phyloP scores from a whole-genome alignment of 1,284 basidiomycete genomes.

The Ganoderma leucocontextum region DNA sequence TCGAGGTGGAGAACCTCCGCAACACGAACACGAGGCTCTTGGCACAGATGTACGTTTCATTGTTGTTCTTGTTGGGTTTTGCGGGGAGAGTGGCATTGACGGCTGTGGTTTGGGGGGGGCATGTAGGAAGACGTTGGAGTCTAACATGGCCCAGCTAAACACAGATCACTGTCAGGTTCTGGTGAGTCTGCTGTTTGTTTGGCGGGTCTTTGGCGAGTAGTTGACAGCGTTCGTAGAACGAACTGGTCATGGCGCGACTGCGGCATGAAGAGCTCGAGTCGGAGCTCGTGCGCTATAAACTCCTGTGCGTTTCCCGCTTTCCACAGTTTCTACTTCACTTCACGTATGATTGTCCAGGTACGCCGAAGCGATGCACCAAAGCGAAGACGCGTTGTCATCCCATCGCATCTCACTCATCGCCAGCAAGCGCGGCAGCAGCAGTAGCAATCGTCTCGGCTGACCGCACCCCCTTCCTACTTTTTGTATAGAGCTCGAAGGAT shows the following conservation, averaged over 20 bases:
- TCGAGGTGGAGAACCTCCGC: slow-evolving; percentile 83
- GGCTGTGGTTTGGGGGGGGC: neutral
- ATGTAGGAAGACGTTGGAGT: slow-evolving; percentile 80
- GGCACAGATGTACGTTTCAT: slow-evolving; percentile 68
- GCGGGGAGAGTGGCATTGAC: neutral
- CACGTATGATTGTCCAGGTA: slow-evolving; percentile 58
- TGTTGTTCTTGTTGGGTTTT: too few species aligned
- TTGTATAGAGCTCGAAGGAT: neutral
- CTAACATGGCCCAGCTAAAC: slow-evolving; percentile 80
- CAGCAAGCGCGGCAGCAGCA: slow-evolving; percentile 41
- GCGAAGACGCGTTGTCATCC: slow-evolving; percentile 79
- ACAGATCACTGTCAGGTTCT: slow-evolving; percentile 80
- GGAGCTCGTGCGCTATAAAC: slow-evolving; percentile 91
- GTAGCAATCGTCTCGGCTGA: slow-evolving; percentile 27
- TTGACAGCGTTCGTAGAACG: slow-evolving; percentile 62
- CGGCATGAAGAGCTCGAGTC: slow-evolving; percentile 91
- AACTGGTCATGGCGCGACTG: slow-evolving; percentile 87
- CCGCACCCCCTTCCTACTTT: neutral
- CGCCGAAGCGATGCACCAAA: slow-evolving; percentile 88
- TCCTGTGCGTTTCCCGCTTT: slow-evolving; percentile 66
- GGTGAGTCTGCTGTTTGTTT: slow-evolving; percentile 49
- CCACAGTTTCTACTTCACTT: slow-evolving; percentile 5
- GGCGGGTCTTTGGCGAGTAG: neutral
- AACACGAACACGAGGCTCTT: slow-evolving; percentile 82
- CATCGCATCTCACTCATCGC: slow-evolving; percentile 64